Evolutionary conservation across 2,329 filamentous ascomycete species (phyloP), one percentile per base, ranked within the genome.

Genomic region (Xylaria sp.): DNA sequence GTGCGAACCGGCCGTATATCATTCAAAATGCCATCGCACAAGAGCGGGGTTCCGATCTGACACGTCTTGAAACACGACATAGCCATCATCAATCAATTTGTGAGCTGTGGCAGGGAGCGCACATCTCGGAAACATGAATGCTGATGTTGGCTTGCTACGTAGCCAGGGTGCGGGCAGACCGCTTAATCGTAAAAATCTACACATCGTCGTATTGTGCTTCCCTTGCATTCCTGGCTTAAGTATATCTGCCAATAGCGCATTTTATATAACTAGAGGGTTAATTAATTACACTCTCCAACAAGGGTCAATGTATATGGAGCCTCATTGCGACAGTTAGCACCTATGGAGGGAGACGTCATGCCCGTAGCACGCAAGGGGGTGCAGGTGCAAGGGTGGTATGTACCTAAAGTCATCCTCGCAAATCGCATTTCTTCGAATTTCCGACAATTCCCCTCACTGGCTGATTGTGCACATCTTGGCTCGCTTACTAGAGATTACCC

Each of bases 21-120:
- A 28, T 20, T 23, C 26, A 49, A 4, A 46, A 5, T 58, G 13
- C 20, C 6, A 20, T 28, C 4, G 23, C 7, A 44, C 44, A 33
- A 23, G 33, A n/a, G 23, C 4, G 63, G 20, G 15, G n/a, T 15
- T 38, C 38, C 38, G 38, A 15, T 40, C 13, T 28, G 46, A 62
- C 5, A 62, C 59, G 5, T n/a, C 11, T 4, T 53, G 36, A 62
- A n/a, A 53, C 59, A 53, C 13, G 4, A 54, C 51, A 49, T 10
- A 54, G 28, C 51, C 17, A 54, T 20, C 17, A 20, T 33, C 33
- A 6, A 54, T 20, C 17, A 15, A 2, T 31, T 10, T 33, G 26
- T 53, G 26, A 53, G 17, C 51, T 36, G 51, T 36, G 13, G 7
- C 6, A 36, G 26, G 9, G 26, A 38, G 13, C 17, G 13, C 9